Percentiles rank a stretch among this genome's conserved stretches.
Evolutionary conservation across 2,329 filamentous ascomycete genomes (phyloP).

Genomic region (Calonectria multiphialidica): DNA sequence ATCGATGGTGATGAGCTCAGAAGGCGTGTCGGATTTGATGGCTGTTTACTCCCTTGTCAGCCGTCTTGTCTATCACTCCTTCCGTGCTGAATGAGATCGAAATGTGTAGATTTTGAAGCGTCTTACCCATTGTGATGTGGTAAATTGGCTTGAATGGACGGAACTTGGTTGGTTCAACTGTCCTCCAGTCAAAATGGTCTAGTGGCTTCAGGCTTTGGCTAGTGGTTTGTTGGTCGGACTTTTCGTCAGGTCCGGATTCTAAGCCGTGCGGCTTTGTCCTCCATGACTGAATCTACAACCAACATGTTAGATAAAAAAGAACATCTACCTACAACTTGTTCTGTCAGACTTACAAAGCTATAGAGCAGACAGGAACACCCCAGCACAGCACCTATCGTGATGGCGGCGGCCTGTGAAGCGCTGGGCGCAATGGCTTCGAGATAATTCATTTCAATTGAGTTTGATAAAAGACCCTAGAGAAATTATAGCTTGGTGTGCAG

Average conservation of each 20-base stretch:
- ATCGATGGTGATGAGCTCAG: conserved; percentile 65
- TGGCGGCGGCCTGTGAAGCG: not conserved
- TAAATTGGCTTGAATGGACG: conserved; percentile 2
- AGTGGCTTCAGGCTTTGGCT: not conserved
- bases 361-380: not conserved
- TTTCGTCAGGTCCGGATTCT: not conserved
- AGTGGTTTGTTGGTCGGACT: not conserved
- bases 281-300: not conserved
- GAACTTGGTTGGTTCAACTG: not conserved
- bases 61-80: too few relatives aligned
- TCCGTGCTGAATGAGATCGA: too few relatives aligned
- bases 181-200: not conserved
- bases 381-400: not conserved
- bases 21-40: conserved; percentile 50
- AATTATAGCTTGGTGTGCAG: too few relatives aligned
- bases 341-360: not conserved
- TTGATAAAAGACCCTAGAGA: too few relatives aligned
- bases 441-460: not conserved
- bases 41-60: not conserved
- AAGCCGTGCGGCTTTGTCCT: not conserved
- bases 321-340: too few relatives aligned
- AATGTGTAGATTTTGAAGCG: too few relatives aligned
- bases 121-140: conserved; percentile 2
- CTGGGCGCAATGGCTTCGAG: not conserved
- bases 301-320: not conserved